phyloP scores from a whole-genome alignment of 352 stramenopile species.

The Phytophthora palmivora region DNA sequence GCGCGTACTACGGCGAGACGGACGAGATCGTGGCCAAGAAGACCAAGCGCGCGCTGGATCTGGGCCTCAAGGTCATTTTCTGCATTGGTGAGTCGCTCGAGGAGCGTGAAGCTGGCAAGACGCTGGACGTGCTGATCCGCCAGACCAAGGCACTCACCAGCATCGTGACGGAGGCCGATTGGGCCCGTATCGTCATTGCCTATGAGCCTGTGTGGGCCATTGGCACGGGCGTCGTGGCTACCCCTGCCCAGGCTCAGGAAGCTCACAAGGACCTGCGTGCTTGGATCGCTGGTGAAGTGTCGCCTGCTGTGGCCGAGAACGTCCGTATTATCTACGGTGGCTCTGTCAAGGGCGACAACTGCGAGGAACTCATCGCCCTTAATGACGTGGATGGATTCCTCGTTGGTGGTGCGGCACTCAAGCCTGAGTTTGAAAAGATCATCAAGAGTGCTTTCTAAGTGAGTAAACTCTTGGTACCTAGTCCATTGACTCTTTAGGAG shows the following conservation, averaged over 20 bases:
- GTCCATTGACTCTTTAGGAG: no score
- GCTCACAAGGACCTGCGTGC: conserved; percentile 80
- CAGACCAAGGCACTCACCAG: conserved; percentile 93
- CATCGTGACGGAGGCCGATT: conserved; percentile 80
- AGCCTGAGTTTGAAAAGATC: conserved; percentile 91
- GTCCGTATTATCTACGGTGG: conserved; percentile 89
- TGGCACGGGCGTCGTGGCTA: conserved; percentile 93
- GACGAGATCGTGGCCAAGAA: conserved; percentile 93
- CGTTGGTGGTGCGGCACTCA: conserved; percentile 90
- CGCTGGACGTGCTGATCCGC: conserved; percentile 89
- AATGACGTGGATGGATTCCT: conserved; percentile 89
- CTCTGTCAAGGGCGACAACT: conserved; percentile 90
- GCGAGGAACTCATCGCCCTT: conserved; percentile 81
- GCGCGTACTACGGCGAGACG: conserved; percentile 85
- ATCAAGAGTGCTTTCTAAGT: conserved; percentile 54
- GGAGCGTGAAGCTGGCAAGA: conserved; percentile 85
- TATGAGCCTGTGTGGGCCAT: conserved; percentile 97
- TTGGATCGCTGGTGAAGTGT: conserved; percentile 71
- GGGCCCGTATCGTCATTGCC: conserved; percentile 89
- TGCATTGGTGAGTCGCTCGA: conserved; percentile 95
- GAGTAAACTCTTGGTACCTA: conserved; percentile 7
- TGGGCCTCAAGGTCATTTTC: conserved; percentile 93
- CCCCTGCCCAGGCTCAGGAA: conserved; percentile 93
- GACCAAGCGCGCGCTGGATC: conserved; percentile 82
- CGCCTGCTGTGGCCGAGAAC: conserved; percentile 54